phyloP scores from a whole-genome alignment of 371 early-diverging fungal species.

The Mucor irregularis region DNA sequence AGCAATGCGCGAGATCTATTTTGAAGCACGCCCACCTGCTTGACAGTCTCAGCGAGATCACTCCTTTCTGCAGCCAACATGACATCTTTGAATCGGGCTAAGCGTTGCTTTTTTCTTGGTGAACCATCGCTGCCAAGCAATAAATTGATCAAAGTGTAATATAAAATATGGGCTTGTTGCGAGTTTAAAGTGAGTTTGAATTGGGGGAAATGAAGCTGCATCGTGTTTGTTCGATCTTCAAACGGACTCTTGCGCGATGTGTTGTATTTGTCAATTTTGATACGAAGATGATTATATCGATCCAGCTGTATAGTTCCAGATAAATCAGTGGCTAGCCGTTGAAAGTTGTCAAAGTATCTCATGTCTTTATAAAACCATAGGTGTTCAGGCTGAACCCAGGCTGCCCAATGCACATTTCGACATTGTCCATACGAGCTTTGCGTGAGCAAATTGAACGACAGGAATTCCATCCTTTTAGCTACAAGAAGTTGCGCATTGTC shows the following conservation, averaged over 20 bases:
- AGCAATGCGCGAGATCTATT: slow-evolving; percentile 44
- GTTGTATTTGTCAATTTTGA: slow-evolving; percentile 25
- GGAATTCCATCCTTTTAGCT: slow-evolving; percentile 31
- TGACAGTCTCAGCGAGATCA: slow-evolving; percentile 54
- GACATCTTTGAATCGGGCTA: slow-evolving; percentile 68
- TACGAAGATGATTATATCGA: slow-evolving; percentile 68
- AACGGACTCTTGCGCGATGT: slow-evolving; percentile 18
- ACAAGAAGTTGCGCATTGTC: slow-evolving; percentile 75
- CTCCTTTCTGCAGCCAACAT: slow-evolving; percentile 70
- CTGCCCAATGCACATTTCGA: slow-evolving; percentile 65
- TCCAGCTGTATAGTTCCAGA: slow-evolving; percentile 71
- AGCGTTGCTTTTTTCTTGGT: slow-evolving; percentile 66
- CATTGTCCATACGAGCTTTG: slow-evolving; percentile 49
- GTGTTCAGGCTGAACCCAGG: slow-evolving; percentile 87
- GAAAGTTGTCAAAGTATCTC: slow-evolving; percentile 48
- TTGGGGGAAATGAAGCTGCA: slow-evolving; percentile 62
- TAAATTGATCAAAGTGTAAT: slow-evolving; percentile 66
- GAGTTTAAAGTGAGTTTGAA: slow-evolving; percentile 65
- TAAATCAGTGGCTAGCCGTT: slow-evolving; percentile 65
- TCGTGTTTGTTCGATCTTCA: slow-evolving; percentile 49
- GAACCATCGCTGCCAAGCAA: slow-evolving; percentile 60
- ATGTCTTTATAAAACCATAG: slow-evolving; percentile 39
- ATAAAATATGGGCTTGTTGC: slow-evolving; percentile 60
- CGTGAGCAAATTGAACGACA: slow-evolving; percentile 25
- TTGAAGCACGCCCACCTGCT: slow-evolving; percentile 60